Conservation (phyloP, 805 yeast species). For the Myxozyma neotropica region DNA sequence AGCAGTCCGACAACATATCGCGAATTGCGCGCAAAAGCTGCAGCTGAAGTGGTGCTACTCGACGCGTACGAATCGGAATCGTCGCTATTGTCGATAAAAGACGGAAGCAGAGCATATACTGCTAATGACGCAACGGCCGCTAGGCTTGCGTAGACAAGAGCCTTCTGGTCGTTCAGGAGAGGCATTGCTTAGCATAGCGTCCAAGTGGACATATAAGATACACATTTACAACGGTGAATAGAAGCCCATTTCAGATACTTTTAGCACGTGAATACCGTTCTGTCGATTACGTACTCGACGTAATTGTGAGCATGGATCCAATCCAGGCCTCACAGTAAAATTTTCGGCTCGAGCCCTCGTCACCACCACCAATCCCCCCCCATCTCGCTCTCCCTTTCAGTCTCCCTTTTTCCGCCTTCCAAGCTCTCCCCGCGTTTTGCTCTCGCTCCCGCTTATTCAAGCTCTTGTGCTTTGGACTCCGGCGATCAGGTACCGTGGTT, state of each 20-base stretch:
- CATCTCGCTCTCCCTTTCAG: neutral
- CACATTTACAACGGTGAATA: no score
- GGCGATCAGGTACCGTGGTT: constrained; percentile 3
- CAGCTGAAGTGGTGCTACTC: neutral
- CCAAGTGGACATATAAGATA: neutral
- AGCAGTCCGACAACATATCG: constrained; percentile 74
- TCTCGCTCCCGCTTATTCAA: neutral
- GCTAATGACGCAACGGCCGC: constrained; percentile 34
- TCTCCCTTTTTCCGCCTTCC: constrained; percentile 2
- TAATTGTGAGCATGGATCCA: neutral
- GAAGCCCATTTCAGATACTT: no score
- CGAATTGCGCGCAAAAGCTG: constrained; percentile 21
- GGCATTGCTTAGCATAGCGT: constrained; percentile 4
- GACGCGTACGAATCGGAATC: constrained; percentile 8
- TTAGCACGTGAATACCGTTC: constrained; percentile 5
- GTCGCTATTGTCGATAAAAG: constrained; percentile 13
- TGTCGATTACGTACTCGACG: constrained; percentile 4
- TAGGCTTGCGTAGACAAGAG: constrained; percentile 19
- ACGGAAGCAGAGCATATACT: constrained; percentile 44
- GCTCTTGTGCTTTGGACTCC: constrained; percentile 10
- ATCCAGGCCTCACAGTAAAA: constrained; percentile 3
- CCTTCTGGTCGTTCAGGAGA: constrained; percentile 8
- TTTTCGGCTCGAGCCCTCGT: constrained; percentile 7
- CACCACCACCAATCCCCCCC: constrained; percentile 4
- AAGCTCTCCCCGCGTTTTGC: neutral